Evolutionary conservation across 176 grass and related monocot species (phyloP), one percentile per base, ranked within the genome.

Genomic region (Carex kokanica): DNA sequence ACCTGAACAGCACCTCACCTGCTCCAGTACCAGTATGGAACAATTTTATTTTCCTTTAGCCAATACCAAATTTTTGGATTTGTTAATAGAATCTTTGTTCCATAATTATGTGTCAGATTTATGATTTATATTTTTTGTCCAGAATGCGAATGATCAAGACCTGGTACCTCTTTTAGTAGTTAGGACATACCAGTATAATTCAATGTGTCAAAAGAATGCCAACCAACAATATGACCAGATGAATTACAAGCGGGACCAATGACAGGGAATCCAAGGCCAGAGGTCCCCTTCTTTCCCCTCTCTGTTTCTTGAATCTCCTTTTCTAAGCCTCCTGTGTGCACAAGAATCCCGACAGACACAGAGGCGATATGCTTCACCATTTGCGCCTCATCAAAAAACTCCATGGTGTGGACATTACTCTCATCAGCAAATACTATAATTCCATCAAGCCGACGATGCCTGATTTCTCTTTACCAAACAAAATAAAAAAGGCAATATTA

Each of bases 321-420:
- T 58, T 61, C 56, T 80, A 80, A 38, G 36, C 55, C 17, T 61
- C 78, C 78, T 23, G 7, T 40, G 56, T 84, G 81, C 11, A 57
- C 60, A n/a, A 88, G 86, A 78, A 89, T 83, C 10, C 88, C 88
- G 13, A 86, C 60, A 11, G 88, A 89, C 14, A 64, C 78, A 17
- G 69, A 79, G 21, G 77, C 88, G 29, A 89, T 78, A 84, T 84
- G 83, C 58, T 85, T 82, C 78, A 89, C 83, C 60, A 77, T 89
- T 83, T 89, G 88, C n/a, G 75, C 65, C 79, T 89, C 88, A 60
- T 89, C 79, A 57, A 89, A 89, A 21, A 89, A 65, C 69, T 89
- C 88, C 78, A 89, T 83, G 58, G 41, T 86, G 79, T 89, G 88
- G 18, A 83, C 60, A 58, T 89, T 89, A 78, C 88, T 89, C 21